phyloP scores from a whole-genome alignment of 768 basidiomycete genomes.

The Auricularia sp. region DNA sequence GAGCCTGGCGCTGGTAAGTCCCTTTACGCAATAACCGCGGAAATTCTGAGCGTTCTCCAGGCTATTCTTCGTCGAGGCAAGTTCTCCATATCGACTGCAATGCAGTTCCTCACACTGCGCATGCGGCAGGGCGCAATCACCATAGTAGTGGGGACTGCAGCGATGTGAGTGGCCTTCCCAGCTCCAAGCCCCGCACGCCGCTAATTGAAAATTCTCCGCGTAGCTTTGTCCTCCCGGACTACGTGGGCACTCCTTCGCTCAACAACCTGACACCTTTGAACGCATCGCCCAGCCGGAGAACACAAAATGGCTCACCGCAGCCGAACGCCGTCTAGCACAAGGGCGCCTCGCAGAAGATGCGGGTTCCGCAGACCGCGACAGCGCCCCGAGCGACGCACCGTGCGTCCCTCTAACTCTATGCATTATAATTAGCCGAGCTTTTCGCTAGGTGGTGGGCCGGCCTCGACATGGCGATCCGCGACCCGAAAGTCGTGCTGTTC shows the following conservation, averaged over 20 bases:
- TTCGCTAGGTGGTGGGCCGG: slow-evolving; percentile 37
- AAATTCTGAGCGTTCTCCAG: slow-evolving; percentile 20
- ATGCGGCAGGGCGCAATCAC: slow-evolving; percentile 48
- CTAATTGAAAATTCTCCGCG: neutral
- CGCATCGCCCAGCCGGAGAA: slow-evolving; percentile 27
- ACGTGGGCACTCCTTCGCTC: slow-evolving; percentile 28
- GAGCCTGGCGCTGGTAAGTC: slow-evolving; percentile 60
- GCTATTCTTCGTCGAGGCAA: slow-evolving; percentile 64
- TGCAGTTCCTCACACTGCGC: neutral
- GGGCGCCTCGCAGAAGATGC: slow-evolving; percentile 58
- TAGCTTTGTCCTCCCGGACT: slow-evolving; percentile 52
- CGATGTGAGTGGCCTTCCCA: slow-evolving; percentile 34
- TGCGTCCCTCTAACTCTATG: slow-evolving; percentile 21
- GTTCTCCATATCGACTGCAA: neutral
- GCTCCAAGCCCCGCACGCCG: too few relatives aligned
- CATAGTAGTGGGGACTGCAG: slow-evolving; percentile 43
- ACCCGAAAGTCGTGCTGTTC: slow-evolving; percentile 45
- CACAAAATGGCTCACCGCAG: slow-evolving; percentile 45
- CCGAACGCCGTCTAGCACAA: slow-evolving; percentile 50
- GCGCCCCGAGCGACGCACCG: slow-evolving; percentile 37
- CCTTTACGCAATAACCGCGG: neutral
- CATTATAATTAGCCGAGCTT: neutral
- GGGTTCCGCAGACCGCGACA: slow-evolving; percentile 56
- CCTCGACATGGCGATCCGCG: slow-evolving; percentile 45
- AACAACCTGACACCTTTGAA: neutral